These are phyloP conservation scores for Phytophthora cajani DNA, from an alignment of 352 stramenopile species.

Conservation along the genomic window DNA sequence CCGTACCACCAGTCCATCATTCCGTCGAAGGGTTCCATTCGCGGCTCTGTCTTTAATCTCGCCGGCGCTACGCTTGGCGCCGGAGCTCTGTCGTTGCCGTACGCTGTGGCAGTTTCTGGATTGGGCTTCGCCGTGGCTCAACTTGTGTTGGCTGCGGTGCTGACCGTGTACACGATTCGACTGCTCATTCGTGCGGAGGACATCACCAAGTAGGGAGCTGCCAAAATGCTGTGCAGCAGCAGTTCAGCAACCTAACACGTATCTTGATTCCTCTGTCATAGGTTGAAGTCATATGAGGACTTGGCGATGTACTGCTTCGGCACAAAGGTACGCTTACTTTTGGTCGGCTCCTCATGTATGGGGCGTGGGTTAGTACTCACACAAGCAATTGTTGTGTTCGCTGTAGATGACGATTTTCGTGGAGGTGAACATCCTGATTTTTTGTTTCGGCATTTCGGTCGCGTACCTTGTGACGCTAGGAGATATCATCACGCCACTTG, in stretches of 20 bases:
- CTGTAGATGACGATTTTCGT: conserved; percentile 79
- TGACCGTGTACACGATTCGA: conserved; percentile 87
- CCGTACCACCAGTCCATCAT: conserved; percentile 83
- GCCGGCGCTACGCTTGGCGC: conserved; percentile 81
- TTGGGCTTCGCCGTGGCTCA: conserved; percentile 79
- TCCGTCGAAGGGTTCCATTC: conserved; percentile 83
- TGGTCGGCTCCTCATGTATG: background rate
- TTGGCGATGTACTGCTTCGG: conserved; percentile 85
- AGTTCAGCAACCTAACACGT: background rate
- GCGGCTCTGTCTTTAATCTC: conserved; percentile 86
- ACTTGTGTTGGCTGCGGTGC: conserved; percentile 66
- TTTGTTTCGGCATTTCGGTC: conserved; percentile 87
- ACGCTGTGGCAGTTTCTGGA: conserved; percentile 82
- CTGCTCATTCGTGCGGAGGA: conserved; percentile 81
- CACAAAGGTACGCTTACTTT: conserved; percentile 51
- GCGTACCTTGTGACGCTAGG: conserved; percentile 86
- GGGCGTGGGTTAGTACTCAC: background rate
- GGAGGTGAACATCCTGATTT: conserved; percentile 86
- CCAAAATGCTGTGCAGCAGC: background rate
- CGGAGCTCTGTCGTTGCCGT: conserved; percentile 79
- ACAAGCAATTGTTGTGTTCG: background rate
- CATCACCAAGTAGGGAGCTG: conserved; percentile 69
- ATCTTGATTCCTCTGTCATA: conserved; percentile 27
- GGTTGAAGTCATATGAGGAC: conserved; percentile 88
- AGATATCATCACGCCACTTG: conserved; percentile 82